Evolutionary conservation across 1,284 basidiomycete genomes (phyloP), one percentile per base, ranked within the genome.

Genomic region (Singerocomus rubriflavus): DNA sequence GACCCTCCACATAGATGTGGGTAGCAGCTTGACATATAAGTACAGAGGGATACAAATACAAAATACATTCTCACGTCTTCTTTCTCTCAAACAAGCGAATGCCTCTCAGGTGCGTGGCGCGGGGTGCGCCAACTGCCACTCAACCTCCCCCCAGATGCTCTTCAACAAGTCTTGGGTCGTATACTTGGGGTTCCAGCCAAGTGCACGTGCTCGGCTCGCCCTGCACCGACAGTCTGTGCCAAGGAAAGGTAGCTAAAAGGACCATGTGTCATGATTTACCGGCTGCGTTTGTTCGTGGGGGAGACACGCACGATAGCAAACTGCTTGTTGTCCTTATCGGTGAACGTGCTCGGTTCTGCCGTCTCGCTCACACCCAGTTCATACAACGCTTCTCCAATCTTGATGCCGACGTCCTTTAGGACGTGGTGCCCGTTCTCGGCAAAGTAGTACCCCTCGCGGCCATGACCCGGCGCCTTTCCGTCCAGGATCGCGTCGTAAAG

Each of bases 111-210:
- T 41, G 17, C 27, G 5, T 1, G 46, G 7, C 2, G 27, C 5
- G 13, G 21, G 21, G 21, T 54, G 43, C 26, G 58, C 55, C 41
- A 66, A 29, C 33, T 68, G 48, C 37, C 55, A 65, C 51, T 74
- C 67, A 1, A 76, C 68, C 50, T 81, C 78, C 2, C 61, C 60
- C 56, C 62, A 65, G 29, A 83, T 68, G 56, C 75, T 76, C 6
- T 64, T 71, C 38, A 79, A 55, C 51, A 83, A 61, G 51, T 82
- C 79, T 10, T 64, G 62, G 1, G 69, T 76, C 4, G 70, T 72
- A 50, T 76, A 67, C 30, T 57, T 70, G 2, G 81, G 78, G 44
- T 73, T 73, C 81, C 82, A 84, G 0, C 84, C 84, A 40, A 87
- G 70, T 3, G 70, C 64, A 47, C 76, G 74, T 4, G 74, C 75